These are phyloP conservation scores for Microsporum ferrugineum DNA, from an alignment of 2,329 filamentous ascomycete species.

Conservation along the genomic window DNA sequence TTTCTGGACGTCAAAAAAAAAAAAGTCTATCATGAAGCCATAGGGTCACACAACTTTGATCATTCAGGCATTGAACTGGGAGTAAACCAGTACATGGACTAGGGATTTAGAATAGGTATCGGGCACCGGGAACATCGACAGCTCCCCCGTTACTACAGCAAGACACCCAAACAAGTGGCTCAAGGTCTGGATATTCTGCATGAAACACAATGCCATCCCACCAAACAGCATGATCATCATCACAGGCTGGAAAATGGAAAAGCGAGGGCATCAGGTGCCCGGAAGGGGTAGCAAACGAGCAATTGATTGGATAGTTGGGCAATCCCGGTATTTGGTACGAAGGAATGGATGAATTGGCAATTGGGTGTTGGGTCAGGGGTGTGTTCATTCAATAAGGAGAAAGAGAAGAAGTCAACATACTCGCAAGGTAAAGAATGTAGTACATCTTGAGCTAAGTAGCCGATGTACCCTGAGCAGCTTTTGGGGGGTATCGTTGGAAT, in stretches of 20 bases:
- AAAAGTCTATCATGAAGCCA: neutral
- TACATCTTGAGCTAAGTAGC: slow-evolving; percentile 26
- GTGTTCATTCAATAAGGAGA: neutral
- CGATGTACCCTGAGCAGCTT: neutral
- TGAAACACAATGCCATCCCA: neutral
- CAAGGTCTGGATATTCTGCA: neutral
- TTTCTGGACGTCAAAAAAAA: neutral
- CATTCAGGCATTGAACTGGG: neutral
- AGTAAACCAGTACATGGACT: neutral
- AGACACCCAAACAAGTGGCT: neutral
- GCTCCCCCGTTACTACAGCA: neutral
- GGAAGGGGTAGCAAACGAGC: neutral
- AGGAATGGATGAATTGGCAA: neutral
- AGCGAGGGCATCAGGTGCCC: neutral
- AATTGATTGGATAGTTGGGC: neutral
- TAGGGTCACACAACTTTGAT: neutral
- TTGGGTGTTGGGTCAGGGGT: neutral
- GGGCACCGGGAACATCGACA: neutral
- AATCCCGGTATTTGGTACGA: neutral
- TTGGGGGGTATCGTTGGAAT: slow-evolving; percentile 11
- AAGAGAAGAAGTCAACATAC: slow-evolving; percentile 44
- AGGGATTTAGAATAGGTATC: neutral
- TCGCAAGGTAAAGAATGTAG: slow-evolving; percentile 56
- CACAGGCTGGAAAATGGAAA: neutral
- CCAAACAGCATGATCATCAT: neutral